These are phyloP conservation scores for Naganishia antarctica DNA, from an alignment of 768 basidiomycete genomes.

Conservation along the genomic window DNA sequence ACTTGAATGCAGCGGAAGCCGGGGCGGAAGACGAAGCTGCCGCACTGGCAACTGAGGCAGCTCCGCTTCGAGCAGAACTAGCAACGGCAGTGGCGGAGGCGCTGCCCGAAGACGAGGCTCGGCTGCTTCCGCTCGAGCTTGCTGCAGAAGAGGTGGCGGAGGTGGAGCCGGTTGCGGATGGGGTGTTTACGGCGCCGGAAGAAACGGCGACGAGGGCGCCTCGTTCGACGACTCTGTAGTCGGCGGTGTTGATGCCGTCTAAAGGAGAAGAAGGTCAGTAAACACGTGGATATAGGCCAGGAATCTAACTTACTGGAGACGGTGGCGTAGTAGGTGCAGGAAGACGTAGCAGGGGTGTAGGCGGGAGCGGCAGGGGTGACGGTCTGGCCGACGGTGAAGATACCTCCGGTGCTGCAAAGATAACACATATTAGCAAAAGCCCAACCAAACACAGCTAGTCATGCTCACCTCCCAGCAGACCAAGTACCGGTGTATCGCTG, in stretches of 20 bases:
- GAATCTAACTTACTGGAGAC: constrained; percentile 29
- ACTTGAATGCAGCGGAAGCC: constrained; percentile 12
- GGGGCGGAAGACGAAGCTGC: constrained; percentile 30
- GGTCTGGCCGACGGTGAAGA: constrained; percentile 48
- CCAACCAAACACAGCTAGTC: background rate
- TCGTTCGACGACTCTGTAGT: constrained; percentile 39
- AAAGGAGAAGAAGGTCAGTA: background rate
- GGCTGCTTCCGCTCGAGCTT: constrained; percentile 10
- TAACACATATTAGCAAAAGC: background rate
- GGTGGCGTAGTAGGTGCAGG: constrained; percentile 49
- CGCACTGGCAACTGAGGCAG: constrained; percentile 26
- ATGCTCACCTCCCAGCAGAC: constrained; percentile 32
- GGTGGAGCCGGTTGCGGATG: constrained; percentile 57
- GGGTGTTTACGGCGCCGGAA: constrained; percentile 51
- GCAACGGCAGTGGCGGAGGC: constrained; percentile 26
- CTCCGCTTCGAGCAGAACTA: constrained; percentile 26
- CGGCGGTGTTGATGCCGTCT: constrained; percentile 35
- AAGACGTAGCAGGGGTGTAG: constrained; percentile 49
- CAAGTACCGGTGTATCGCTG: constrained; percentile 51
- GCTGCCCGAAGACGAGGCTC: constrained; percentile 16
- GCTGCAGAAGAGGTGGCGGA: constrained; percentile 33
- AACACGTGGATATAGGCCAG: background rate
- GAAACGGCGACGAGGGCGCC: constrained; percentile 59
- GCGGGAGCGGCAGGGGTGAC: constrained; percentile 44
- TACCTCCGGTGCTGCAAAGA: constrained; percentile 29